Evolutionary conservation across 495 filamentous ascomycete species (phyloP).

Genomic region (Letharia columbiana): DNA sequence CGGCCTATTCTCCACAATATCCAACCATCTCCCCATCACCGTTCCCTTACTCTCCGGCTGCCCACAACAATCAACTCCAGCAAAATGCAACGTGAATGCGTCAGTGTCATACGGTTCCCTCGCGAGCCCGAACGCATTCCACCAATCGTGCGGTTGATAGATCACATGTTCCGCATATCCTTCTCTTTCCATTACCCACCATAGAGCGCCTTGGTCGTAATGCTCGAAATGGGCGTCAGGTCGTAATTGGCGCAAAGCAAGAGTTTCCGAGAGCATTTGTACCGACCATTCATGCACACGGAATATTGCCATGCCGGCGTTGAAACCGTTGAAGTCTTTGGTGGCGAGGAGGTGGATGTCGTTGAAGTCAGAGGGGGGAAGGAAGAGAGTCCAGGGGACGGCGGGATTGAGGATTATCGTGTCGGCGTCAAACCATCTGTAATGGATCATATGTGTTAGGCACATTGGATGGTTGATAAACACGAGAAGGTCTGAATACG

Average conservation of each 20-base stretch:
- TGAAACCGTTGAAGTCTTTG: conserved; percentile 31
- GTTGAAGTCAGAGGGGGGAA: conserved; percentile 35
- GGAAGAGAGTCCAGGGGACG: conserved; percentile 38
- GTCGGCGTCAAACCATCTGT: conserved; percentile 40
- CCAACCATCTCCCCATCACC: conserved; percentile 12
- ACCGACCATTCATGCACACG: conserved; percentile 36
- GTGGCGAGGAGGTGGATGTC: conserved; percentile 36
- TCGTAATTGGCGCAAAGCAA: conserved; percentile 30
- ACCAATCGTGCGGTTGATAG: conserved; percentile 37
- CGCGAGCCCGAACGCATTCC: conserved; percentile 27
- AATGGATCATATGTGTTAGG: not conserved
- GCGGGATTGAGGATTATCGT: conserved; percentile 36
- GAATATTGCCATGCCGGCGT: conserved; percentile 33
- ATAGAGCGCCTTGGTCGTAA: conserved; percentile 33
- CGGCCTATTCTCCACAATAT: conserved; percentile 9
- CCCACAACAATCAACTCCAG: not conserved
- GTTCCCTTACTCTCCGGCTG: not conserved
- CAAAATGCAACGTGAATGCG: not conserved
- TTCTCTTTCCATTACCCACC: conserved; percentile 28
- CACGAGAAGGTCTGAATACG: not conserved
- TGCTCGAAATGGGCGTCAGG: conserved; percentile 28
- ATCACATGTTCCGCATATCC: conserved; percentile 27
- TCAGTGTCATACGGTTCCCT: not conserved
- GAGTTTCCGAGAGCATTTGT: conserved; percentile 30
- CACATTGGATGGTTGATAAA: too few species aligned